Percentiles rank a stretch among this genome's conserved stretches.
These are phyloP conservation scores for Tricholoma flavovirens DNA, from an alignment of 768 basidiomycete genomes.

Conservation along the genomic window DNA sequence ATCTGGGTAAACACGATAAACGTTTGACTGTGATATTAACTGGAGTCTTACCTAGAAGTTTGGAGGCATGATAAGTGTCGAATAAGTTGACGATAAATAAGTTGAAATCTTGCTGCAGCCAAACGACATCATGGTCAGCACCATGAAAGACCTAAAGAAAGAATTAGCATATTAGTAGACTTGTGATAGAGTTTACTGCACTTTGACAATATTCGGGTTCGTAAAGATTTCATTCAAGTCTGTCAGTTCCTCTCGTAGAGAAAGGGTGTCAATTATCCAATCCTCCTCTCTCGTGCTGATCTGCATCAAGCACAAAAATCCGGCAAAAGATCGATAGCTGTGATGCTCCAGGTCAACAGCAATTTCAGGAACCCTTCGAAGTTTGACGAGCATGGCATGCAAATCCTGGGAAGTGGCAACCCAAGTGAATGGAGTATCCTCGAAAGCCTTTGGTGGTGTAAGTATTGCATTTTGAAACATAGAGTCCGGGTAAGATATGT, in stretches of 20 bases:
- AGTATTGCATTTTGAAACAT: slow-evolving; percentile 55
- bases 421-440: slow-evolving; percentile 64
- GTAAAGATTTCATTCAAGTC: slow-evolving; percentile 80
- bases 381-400: slow-evolving; percentile 55
- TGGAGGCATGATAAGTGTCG: slow-evolving; percentile 94
- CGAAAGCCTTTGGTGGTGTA: slow-evolving; percentile 51
- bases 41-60: slow-evolving; percentile 54
- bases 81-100: slow-evolving; percentile 94
- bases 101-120: slow-evolving; percentile 96
- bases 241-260: slow-evolving; percentile 67
- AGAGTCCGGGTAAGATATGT: slow-evolving; percentile 63
- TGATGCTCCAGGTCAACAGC: slow-evolving; percentile 96
- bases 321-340: slow-evolving; percentile 74
- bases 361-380: slow-evolving; percentile 68
- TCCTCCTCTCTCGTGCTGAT: slow-evolving; percentile 80
- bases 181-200: slow-evolving; percentile 21
- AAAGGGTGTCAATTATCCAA: slow-evolving; percentile 81
- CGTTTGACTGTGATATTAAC: background rate
- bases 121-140: slow-evolving; percentile 88
- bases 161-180: background rate
- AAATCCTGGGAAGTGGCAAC: slow-evolving; percentile 56
- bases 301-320: slow-evolving; percentile 93
- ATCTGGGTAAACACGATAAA: slow-evolving; percentile 36
- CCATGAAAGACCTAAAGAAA: slow-evolving; percentile 80
- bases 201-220: slow-evolving; percentile 82